Evolutionary conservation across 1,284 basidiomycete species (phyloP), one percentile per base, ranked within the genome.

Genomic region (Cystobasidium slooffiae): DNA sequence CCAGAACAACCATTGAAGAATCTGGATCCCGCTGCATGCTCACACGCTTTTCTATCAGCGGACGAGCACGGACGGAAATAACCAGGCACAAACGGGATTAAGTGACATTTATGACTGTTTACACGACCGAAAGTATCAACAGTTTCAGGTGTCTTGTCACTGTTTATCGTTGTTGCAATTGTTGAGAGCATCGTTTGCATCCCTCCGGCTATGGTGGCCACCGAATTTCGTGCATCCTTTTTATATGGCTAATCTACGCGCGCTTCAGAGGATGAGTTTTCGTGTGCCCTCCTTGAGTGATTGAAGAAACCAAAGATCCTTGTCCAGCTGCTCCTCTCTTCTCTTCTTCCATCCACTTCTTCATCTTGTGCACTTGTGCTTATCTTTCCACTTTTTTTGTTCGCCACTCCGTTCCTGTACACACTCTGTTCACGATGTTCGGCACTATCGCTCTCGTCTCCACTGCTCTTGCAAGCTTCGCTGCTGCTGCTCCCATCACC

Each of bases 401-500:
- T 31, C 37, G 39, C 41, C 20, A 58, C 56, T 49, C 55, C 8
- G 18, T 18, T 44, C 18, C 22, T 24, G 31, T 20, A 31, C 58
- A 20, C 43, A 14, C 53, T 59, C 47, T 66, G n/a, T 46, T 20
- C 61, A 74, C 3, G 31, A 74, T 74, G 72, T 52, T 74, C 44
- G 52, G 64, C 43, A 20, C 47, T n/a, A 31, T 63, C 47, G 65
- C 63, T 43, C 62, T 74, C 37, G 46, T 49, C 10, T 61, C 72
- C 16, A 44, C 72, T 31, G 31, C 31, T n/a, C 51, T 74, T 47
- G 72, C 61, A 43, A 65, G 44, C 55, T 56, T 74, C n/a, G 72
- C 55, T 44, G 72, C 65, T 55, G 52, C 72, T 51, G 72, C 72
- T 61, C 72, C 72, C 49, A 37, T 68, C 22, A 52, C 20, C 41